Evolutionary conservation across 2,329 filamentous ascomycete species (phyloP), one percentile per base, ranked within the genome.

Genomic region (Plenodomus lindquistii): DNA sequence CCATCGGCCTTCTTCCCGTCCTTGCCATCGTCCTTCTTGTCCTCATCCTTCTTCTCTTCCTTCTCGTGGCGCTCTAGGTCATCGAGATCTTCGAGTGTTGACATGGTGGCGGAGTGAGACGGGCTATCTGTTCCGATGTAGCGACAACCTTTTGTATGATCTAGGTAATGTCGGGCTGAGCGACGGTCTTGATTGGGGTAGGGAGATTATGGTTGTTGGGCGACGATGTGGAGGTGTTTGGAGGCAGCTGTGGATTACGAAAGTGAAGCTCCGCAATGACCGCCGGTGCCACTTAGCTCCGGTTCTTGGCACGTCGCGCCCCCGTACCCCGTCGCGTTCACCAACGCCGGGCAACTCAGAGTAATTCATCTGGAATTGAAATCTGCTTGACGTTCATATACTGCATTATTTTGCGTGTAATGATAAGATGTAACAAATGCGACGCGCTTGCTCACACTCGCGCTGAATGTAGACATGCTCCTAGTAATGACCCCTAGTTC

Each of bases 81-180:
- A 72, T 95, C 90, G 70, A 95, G 87, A 79, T 95, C 91, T 79
- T 96, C 91, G 67, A 95, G 85, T 63, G 89, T 94, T 63, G 91
- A 91, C 91, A 95, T 95, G 72, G 63, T 66, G 67, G 66, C 61
- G 66, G 65, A 48, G 48, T 52, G 55, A 31, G 48, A 44, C 40
- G 42, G 50, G 49, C 42, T 48, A 40, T 36, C 39, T 43, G 40
- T 27, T 39, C 37, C 27, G 20, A 27, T 19, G 10, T 34, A 22
- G 15, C 40, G 15, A 22, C 9, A 29, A 31, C 27, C 27, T 31
- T 16, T 16, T 39, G 19, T 38, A 43, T 22, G 41, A 40, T 29
- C 41, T 37, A 9, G n/a, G 8, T 17, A 18, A 24, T 46, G 31
- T 37, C 42, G 29, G 20, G 38, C 43, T 38, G 37, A 40, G 40